phyloP scores from a whole-genome alignment of 2,329 filamentous ascomycete genomes.

The Sarocladium brachiariae region DNA sequence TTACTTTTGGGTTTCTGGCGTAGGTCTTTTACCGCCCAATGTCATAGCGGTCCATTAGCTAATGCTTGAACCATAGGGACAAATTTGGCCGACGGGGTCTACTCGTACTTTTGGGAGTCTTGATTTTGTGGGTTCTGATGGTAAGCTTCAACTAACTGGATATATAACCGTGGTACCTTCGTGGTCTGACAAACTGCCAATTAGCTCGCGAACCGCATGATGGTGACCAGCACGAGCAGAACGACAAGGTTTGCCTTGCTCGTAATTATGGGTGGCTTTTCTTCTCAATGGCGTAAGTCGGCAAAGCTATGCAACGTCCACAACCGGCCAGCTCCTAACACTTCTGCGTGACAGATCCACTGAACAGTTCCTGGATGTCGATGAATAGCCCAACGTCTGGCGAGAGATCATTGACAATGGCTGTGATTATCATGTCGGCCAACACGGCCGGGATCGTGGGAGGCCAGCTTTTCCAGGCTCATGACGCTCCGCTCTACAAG shows the following conservation, averaged over 20 bases:
- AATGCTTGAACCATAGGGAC: background rate
- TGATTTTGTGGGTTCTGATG: background rate
- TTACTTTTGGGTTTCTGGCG: background rate
- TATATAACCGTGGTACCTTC: background rate
- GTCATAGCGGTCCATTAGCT: background rate
- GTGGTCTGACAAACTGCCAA: background rate
- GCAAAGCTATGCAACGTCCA: too few species aligned
- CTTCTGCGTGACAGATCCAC: constrained; percentile 30
- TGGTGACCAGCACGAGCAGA: background rate
- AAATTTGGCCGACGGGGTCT: background rate
- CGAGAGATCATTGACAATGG: constrained; percentile 52
- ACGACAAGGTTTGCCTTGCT: background rate
- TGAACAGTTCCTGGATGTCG: constrained; percentile 56
- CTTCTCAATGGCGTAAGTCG: background rate
- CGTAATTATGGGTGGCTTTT: background rate
- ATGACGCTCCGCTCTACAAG: constrained; percentile 44
- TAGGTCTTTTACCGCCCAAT: background rate
- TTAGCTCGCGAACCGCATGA: background rate
- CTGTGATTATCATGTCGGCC: constrained; percentile 54
- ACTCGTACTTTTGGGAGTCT: background rate
- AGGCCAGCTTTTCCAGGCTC: constrained; percentile 49
- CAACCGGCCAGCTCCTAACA: too few species aligned
- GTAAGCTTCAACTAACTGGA: background rate
- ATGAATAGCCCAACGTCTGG: constrained; percentile 49
- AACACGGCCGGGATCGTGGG: constrained; percentile 56